Percentiles rank a stretch among this genome's conserved stretches.
Conservation (phyloP, 257 asterid species). For the Petunia secreta region DNA sequence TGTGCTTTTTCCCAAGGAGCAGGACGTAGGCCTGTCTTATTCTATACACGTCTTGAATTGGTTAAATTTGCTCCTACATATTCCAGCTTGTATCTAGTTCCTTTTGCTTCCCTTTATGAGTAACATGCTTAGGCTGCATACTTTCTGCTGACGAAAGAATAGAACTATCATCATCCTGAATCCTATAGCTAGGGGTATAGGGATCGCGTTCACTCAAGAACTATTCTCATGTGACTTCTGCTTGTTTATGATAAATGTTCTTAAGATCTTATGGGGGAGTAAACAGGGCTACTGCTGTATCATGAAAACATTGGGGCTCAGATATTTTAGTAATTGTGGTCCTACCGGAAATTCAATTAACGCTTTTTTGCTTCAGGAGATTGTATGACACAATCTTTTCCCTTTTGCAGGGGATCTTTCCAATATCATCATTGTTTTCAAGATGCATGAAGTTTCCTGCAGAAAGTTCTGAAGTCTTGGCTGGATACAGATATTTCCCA, state of each 20-base stretch:
- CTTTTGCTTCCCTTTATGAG: neutral
- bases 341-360: constrained; percentile 5
- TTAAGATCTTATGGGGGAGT: neutral
- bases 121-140: constrained; percentile 13
- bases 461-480: constrained; percentile 50
- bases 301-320: neutral
- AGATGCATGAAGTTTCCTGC: constrained; percentile 79
- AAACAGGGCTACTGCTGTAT: neutral
- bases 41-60: constrained; percentile 14
- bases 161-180: neutral
- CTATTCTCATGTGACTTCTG: constrained; percentile 14
- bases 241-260: neutral
- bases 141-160: neutral
- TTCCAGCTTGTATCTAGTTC: constrained; percentile 8
- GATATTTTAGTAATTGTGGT: constrained; percentile 8
- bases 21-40: constrained; percentile 6
- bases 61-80: constrained; percentile 14
- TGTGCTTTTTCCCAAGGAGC: neutral
- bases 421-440: constrained; percentile 69
- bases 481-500: constrained; percentile 59
- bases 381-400: neutral
- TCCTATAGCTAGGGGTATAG: neutral
- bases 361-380: constrained; percentile 1
- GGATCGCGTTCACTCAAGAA: constrained; percentile 9
- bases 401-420: constrained; percentile 79